phyloP scores from a whole-genome alignment of 2,329 filamentous ascomycete genomes.

The Phaeosphaeria sp. region DNA sequence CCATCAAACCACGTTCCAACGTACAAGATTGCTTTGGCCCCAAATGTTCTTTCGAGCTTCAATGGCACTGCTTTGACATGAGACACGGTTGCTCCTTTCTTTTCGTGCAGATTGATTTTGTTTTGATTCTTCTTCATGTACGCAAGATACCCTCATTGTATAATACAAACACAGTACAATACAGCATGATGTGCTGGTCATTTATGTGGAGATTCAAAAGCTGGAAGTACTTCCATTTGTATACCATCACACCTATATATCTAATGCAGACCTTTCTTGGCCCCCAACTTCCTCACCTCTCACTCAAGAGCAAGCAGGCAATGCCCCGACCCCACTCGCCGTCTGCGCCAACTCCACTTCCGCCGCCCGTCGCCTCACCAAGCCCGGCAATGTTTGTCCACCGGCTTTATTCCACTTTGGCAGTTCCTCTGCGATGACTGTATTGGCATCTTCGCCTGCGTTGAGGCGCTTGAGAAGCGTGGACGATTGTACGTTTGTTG shows the following conservation, averaged over 20 bases:
- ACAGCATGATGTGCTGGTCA: too few species aligned
- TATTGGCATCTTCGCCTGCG: slow-evolving; percentile 51
- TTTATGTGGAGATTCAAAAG: too few species aligned
- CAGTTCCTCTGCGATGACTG: slow-evolving; percentile 54
- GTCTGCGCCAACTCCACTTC: slow-evolving; percentile 54
- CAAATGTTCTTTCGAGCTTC: slow-evolving; percentile 29
- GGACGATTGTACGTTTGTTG: slow-evolving; percentile 50
- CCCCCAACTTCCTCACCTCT: too few species aligned
- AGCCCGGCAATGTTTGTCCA: slow-evolving; percentile 49
- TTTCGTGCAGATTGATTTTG: neutral
- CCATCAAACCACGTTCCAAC: slow-evolving; percentile 34
- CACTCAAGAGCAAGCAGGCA: slow-evolving; percentile 17
- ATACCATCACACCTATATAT: too few species aligned
- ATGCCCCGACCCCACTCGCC: slow-evolving; percentile 16
- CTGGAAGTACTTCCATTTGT: too few species aligned
- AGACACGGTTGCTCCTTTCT: neutral
- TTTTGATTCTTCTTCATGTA: neutral
- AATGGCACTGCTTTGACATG: slow-evolving; percentile 4
- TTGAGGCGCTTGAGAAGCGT: slow-evolving; percentile 55
- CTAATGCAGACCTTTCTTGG: too few species aligned
- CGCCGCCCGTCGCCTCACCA: slow-evolving; percentile 52
- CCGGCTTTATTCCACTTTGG: slow-evolving; percentile 57
- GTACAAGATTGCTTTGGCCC: slow-evolving; percentile 42
- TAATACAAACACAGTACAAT: neutral
- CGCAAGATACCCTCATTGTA: slow-evolving; percentile 9